These are phyloP conservation scores for bread wheat (Triticum aestivum) DNA, from an alignment of 176 grass and related monocot genomes.

Conservation along the genomic window IWGSC_CS_RefSeq_v2.1 NC_057798.1:70843095-70843594, in stretches of 20 bases:
- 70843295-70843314: conserved; percentile 82
- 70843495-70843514: conserved; percentile 85
- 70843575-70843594: conserved; percentile 12
- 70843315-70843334: conserved; percentile 84
- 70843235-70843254: conserved; percentile 87
- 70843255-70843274: conserved; percentile 84
- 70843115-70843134: neutral
- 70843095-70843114: conserved; percentile 13
- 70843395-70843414: neutral
- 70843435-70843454: conserved; percentile 79
- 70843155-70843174: conserved; percentile 43
- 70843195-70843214: conserved; percentile 90
- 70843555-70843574: conserved; percentile 16
- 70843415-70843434: conserved; percentile 47
- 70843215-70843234: conserved; percentile 91
- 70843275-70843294: conserved; percentile 82
- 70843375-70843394: neutral
- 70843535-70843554: conserved; percentile 9
- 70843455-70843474: conserved; percentile 64
- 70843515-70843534: conserved; percentile 31
- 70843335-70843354: conserved; percentile 73
- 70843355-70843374: conserved; percentile 40
- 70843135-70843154: neutral
- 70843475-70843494: conserved; percentile 53
- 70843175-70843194: conserved; percentile 51